Conservation (phyloP, 257 asterid species). For the Eucommia ulmoides region DNA sequence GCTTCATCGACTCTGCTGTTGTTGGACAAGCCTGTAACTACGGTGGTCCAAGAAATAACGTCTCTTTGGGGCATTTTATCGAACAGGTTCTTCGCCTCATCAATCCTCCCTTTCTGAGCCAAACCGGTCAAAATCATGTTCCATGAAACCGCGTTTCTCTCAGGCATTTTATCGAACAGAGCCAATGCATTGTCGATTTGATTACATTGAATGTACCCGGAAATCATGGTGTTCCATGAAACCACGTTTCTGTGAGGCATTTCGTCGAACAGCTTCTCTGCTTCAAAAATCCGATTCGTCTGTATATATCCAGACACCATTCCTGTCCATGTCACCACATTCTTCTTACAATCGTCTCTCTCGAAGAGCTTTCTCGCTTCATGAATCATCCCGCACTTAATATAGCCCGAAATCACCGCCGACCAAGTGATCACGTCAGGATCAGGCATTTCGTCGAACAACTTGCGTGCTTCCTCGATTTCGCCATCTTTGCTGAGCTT, state of each 20-base stretch:
- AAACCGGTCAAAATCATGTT: conserved; percentile 45
- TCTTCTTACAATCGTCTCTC: conserved; percentile 38
- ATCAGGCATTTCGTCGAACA: conserved; percentile 62
- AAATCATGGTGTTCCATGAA: conserved; percentile 54
- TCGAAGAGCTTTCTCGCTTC: conserved; percentile 44
- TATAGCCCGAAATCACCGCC: conserved; percentile 48
- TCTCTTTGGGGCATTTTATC: conserved; percentile 31
- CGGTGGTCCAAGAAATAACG: conserved; percentile 49
- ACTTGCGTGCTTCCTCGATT: conserved; percentile 30
- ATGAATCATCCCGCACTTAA: conserved; percentile 30
- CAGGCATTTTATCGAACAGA: conserved; percentile 40
- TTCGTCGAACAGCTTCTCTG: conserved; percentile 37
- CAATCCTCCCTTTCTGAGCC: conserved; percentile 31
- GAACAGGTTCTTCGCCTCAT: conserved; percentile 36
- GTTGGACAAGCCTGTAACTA: conserved; percentile 38
- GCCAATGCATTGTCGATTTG: conserved; percentile 28
- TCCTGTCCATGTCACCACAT: conserved; percentile 49
- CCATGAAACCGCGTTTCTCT: conserved; percentile 49
- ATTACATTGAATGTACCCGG: conserved; percentile 30
- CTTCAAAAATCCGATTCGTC: conserved; percentile 21
- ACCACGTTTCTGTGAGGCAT: conserved; percentile 45
- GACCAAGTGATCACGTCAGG: conserved; percentile 64
- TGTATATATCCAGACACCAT: conserved; percentile 43
- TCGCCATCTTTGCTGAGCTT: conserved; percentile 27
- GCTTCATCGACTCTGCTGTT: conserved; percentile 40